Evolutionary conservation across 306 rosid genomes (phyloP), one percentile per base, ranked within the genome.

Genomic region (Quercus wislizeni): DNA sequence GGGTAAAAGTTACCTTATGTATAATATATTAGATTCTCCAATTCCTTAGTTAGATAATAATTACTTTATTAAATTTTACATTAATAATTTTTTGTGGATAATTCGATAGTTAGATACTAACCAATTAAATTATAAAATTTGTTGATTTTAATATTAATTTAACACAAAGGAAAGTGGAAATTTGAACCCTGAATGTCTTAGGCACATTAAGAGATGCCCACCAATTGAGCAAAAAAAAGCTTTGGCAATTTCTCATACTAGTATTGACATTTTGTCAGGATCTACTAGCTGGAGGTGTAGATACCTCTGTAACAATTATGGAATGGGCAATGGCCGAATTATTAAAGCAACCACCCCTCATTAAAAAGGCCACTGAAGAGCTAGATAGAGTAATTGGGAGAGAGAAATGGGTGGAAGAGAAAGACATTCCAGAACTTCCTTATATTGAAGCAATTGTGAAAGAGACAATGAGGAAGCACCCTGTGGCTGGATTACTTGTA

Each of bases 271-370:
- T 49, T 10, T 10, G 23, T 20, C 18, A 85, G 88, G 88, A 85
- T 23, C 78, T 85, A 17, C 20, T 85, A 55, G 79, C 81, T 1
- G 85, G 81, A 21, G 88, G 85, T 14, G 57, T 85, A 1, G 88
- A 81, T 62, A 81, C 88, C 2, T 70, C 88, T 2, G 82, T 81
- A 1, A 70, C 78, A 3, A 74, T 85, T 0, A 33, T 85, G 35
- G 88, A 85, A 62, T 85, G 88, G 85, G 82, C 87, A 61, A 80
- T 84, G 87, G 77, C 87, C 3, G 84, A 84, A 49, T 79, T 84
- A 18, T 8, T 85, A 57, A 85, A 81, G 59, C 81, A 81, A n/a
- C 88, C 88, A n/a, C 65, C 78, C 31, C 76, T 85, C 31, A 81
- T 85, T 0, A 35, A 30, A 8, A 81, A 70, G 55, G 85, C 85